Evolutionary conservation across 345 rosid genomes (phyloP).

Genomic region (Boechera retrofracta): DNA sequence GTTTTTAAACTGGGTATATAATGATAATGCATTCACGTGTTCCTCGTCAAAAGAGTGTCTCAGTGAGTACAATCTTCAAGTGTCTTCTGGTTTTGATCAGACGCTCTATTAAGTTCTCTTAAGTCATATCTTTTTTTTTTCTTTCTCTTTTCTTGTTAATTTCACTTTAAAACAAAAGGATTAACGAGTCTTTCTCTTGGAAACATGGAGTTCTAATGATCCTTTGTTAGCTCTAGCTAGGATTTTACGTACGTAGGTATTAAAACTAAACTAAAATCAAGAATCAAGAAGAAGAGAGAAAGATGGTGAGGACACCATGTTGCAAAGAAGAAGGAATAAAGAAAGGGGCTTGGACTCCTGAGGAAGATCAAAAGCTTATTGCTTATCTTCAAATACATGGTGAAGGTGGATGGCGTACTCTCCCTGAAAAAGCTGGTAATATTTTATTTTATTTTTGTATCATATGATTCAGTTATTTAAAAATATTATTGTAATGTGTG

Average conservation of each 20-base stretch:
- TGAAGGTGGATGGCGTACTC: constrained; percentile 57
- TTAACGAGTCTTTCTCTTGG: not conserved
- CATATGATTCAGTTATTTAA: not conserved
- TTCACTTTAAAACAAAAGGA: not conserved
- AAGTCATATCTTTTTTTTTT: not conserved
- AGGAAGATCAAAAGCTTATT: constrained; percentile 52
- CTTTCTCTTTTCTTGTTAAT: not conserved
- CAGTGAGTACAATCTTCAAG: constrained; percentile 42
- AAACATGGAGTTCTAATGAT: not conserved
- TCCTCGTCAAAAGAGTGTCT: constrained; percentile 38
- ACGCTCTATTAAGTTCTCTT: constrained; percentile 40
- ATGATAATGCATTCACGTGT: constrained; percentile 37
- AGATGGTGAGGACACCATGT: constrained; percentile 53
- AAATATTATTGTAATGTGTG: not conserved
- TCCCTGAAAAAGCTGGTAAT: constrained; percentile 56
- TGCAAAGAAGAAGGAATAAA: constrained; percentile 47
- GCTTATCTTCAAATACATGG: constrained; percentile 46
- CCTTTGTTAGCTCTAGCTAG: constrained; percentile 22
- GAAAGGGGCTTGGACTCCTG: constrained; percentile 57
- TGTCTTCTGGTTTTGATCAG: constrained; percentile 45
- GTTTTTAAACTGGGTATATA: not conserved
- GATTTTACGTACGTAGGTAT: not conserved
- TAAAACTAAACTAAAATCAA: not conserved
- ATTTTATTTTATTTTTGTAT: not conserved
- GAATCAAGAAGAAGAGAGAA: constrained; percentile 7